Percentiles rank a stretch among this genome's conserved stretches.
Conservation (phyloP, 257 asterid genomes). For the Leonotis leonurus region DNA sequence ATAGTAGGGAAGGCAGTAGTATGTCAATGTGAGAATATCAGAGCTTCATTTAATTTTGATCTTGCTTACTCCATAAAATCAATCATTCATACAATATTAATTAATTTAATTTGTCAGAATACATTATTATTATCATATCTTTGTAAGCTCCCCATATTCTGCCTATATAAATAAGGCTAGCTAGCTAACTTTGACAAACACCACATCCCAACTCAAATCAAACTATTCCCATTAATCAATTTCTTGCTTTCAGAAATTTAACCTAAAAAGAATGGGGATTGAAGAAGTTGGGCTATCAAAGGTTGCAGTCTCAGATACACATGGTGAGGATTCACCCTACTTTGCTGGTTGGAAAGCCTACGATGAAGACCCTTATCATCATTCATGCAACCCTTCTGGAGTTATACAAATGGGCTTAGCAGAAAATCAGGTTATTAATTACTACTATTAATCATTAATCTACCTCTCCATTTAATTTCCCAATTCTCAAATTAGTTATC, state of each 20-base stretch:
- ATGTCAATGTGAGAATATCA: too few relatives aligned
- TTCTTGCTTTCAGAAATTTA: too few relatives aligned
- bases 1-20: too few relatives aligned
- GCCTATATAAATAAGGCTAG: constrained; percentile 31
- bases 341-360: constrained; percentile 96
- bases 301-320: constrained; percentile 69
- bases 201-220: constrained; percentile 10
- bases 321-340: constrained; percentile 86
- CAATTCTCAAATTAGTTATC: neutral
- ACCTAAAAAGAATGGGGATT: too few relatives aligned
- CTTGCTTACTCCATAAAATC: constrained; percentile 21
- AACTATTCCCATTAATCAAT: neutral
- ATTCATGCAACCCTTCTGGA: constrained; percentile 45
- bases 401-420: constrained; percentile 96
- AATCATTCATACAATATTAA: constrained; percentile 9
- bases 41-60: constrained; percentile 6
- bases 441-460: neutral
- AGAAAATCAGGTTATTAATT: constrained; percentile 55
- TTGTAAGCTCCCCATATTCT: neutral
- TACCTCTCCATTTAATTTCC: too few relatives aligned
- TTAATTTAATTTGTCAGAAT: neutral
- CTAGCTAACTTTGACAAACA: neutral
- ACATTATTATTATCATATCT: constrained; percentile 5
- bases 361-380: constrained; percentile 75
- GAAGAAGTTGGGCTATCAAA: constrained; percentile 35